Evolutionary conservation across 106 monocot genomes (phyloP), one percentile per base, ranked within the genome.

Genomic region (Triglochin maritima): DNA sequence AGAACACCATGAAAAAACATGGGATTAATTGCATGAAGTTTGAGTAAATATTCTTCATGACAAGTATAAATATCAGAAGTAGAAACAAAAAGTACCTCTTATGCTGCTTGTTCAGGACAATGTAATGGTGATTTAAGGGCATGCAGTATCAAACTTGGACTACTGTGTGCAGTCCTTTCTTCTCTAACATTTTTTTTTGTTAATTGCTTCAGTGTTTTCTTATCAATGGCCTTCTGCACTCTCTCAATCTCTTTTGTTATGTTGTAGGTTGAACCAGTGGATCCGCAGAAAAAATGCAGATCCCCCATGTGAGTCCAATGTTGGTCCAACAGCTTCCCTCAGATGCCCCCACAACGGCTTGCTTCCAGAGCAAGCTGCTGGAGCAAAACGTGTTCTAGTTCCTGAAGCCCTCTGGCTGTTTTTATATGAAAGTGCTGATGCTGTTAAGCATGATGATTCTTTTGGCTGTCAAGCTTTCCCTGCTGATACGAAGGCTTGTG

Each of bases 381-480:
- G 91, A 3, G 96, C 96, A 65, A 98, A 88, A 65, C 91, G 91
- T 56, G 85, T 91, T 7, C 60, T 68, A 13, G 62, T 91, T 50
- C 86, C 91, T 49, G 96, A 91, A 59, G 47, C 12, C 60, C 86
- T 98, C 44, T 98, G 96, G 96, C 56, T 84, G 46, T 91, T 98
- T 81, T 67, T 91, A 54, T 82, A 50, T 79, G 96, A 98, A 68
- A 80, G 67, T 59, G 76, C 77, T 3, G 77, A 60, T 62, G 50
- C 56, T 13, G 76, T 71, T 47, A 88, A 79, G 56, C 66, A 78
- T 47, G 79, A 80, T 70, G 82, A 90, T 76, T n/a, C 55, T 62
- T 66, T 71, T 56, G 75, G 78, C 50, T 83, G 71, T 61, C 17
- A 45, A 59, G 70, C 77, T 47, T 98, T 98, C 46, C 83, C 85